Percentiles rank a stretch among this genome's conserved stretches.
These are phyloP conservation scores for Magnaporthales sp. DNA, from an alignment of 2,329 filamentous ascomycete species.

Conservation along the genomic window DNA sequence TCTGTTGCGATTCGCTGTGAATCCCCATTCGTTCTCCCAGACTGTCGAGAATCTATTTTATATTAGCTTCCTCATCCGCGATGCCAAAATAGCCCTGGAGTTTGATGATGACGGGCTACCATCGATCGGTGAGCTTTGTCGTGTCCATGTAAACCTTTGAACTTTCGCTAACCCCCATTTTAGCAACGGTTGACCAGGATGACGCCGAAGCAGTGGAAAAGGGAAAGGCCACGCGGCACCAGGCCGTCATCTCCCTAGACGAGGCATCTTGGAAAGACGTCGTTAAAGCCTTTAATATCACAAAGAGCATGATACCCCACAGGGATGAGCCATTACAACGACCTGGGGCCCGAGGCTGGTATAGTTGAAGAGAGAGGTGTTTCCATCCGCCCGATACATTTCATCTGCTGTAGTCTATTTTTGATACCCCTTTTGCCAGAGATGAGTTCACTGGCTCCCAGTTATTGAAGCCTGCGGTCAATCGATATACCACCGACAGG, in stretches of 20 bases:
- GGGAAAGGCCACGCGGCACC: conserved; percentile 56
- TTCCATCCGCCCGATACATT: not conserved
- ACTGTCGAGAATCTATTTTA: conserved; percentile 97
- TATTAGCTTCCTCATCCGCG: conserved; percentile 84
- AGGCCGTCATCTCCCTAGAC: conserved; percentile 83
- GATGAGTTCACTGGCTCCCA: not conserved
- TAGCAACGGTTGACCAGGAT: conserved; percentile 21
- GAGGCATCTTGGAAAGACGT: conserved; percentile 76
- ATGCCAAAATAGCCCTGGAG: conserved; percentile 68
- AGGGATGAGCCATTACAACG: conserved; percentile 50
- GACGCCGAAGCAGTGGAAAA: conserved; percentile 34
- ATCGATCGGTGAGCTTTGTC: conserved; percentile 59
- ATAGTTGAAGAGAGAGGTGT: not conserved
- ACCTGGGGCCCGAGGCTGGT: conserved; percentile 36
- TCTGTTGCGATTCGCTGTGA: conserved; percentile 80
- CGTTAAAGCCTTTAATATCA: conserved; percentile 67
- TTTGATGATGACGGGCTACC: conserved; percentile 67
- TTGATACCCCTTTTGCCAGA: not conserved
- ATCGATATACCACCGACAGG: not conserved
- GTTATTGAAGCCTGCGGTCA: not conserved
- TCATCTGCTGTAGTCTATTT: not conserved
- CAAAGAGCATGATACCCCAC: conserved; percentile 77
- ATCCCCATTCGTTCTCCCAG: conserved; percentile 84
- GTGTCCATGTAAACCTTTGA: not conserved
- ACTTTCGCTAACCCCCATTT: not conserved